Percentiles rank a stretch among this genome's conserved stretches.
phyloP scores from a whole-genome alignment of 345 rosid species.

The Cardamine occulta region DNA sequence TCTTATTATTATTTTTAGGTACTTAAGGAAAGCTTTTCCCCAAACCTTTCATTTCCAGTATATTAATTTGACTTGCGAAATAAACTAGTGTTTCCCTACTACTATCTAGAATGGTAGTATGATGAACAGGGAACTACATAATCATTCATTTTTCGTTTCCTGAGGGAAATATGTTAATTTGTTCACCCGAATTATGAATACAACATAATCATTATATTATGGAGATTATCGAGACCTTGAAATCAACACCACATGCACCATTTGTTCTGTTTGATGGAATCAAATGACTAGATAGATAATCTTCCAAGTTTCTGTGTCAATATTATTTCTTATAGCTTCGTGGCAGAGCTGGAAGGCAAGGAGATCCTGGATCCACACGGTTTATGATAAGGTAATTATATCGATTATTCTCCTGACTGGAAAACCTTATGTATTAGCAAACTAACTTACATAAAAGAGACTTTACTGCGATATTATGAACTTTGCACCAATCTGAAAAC shows the following conservation, averaged over 20 bases:
- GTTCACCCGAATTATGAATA: not conserved
- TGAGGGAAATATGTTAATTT: not conserved
- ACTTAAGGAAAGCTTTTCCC: not conserved
- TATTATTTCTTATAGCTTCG: slow-evolving; percentile 66
- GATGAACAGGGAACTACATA: slow-evolving; percentile 1
- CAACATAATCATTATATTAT: not conserved
- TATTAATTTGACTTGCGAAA: not conserved
- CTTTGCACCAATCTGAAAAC: slow-evolving; percentile 13
- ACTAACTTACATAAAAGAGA: slow-evolving; percentile 9
- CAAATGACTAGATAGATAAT: slow-evolving; percentile 24
- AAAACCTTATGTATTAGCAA: slow-evolving; percentile 18
- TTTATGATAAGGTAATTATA: slow-evolving; percentile 89
- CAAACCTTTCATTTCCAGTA: not conserved
- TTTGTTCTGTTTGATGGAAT: slow-evolving; percentile 16
- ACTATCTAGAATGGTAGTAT: slow-evolving; percentile 30
- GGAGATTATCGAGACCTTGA: slow-evolving; percentile 18
- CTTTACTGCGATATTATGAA: slow-evolving; percentile 1
- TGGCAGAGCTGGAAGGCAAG: slow-evolving; percentile 98
- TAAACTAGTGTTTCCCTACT: not conserved
- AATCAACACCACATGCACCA: not conserved
- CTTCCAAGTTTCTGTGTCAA: slow-evolving; percentile 17
- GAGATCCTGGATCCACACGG: slow-evolving; percentile 96
- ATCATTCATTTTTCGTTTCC: not conserved
- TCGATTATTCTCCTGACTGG: slow-evolving; percentile 19
- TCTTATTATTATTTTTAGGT: not conserved